Conservation (phyloP, 345 rosid genomes). For the Aquilaria yunnanensis region DNA sequence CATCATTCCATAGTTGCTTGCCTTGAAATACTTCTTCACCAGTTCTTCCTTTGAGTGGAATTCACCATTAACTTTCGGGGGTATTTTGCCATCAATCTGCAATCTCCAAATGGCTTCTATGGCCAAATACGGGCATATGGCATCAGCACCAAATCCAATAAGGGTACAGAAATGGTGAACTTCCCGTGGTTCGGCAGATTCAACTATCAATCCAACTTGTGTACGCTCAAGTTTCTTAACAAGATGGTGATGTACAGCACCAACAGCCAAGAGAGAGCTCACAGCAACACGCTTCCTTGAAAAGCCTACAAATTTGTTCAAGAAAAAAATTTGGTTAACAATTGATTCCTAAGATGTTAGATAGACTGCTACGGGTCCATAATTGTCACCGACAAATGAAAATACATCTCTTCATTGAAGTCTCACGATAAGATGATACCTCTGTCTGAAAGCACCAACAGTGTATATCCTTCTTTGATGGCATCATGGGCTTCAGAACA, state of each 20-base stretch:
- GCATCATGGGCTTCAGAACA: slow-evolving; percentile 87
- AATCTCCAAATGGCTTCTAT: slow-evolving; percentile 80
- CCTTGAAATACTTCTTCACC: slow-evolving; percentile 89
- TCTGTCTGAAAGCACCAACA: slow-evolving; percentile 93
- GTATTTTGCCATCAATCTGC: slow-evolving; percentile 94
- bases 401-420: too few species aligned
- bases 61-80: slow-evolving; percentile 77
- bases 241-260: slow-evolving; percentile 96
- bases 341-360: too few species aligned
- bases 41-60: slow-evolving; percentile 83
- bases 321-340: background rate
- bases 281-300: slow-evolving; percentile 76
- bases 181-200: slow-evolving; percentile 99
- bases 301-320: slow-evolving; percentile 46
- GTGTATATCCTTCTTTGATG: slow-evolving; percentile 75
- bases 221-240: slow-evolving; percentile 91
- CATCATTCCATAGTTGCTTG: slow-evolving; percentile 99
- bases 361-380: too few species aligned
- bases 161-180: slow-evolving; percentile 99
- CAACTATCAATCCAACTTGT: slow-evolving; percentile 80
- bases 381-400: background rate
- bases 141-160: slow-evolving; percentile 97
- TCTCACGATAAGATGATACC: slow-evolving; percentile 37
- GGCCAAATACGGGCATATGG: slow-evolving; percentile 92
- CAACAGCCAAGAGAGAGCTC: slow-evolving; percentile 97